Evolutionary conservation across 768 basidiomycete species (phyloP).

Genomic region (Trametes maxima): DNA sequence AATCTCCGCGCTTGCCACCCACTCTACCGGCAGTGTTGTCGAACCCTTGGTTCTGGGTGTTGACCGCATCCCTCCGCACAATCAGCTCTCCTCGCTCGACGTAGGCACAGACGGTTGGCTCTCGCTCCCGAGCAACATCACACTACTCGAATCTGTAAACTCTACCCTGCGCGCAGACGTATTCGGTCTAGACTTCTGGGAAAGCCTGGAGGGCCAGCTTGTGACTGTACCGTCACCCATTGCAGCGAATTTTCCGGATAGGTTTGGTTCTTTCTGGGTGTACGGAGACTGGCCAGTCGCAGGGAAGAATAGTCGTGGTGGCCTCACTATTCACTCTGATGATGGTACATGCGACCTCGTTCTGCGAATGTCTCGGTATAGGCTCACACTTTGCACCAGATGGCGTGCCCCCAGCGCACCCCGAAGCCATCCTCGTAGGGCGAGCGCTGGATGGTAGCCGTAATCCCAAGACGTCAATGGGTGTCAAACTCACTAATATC

Average conservation of each 20-base stretch:
- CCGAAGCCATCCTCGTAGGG: slow-evolving; percentile 59
- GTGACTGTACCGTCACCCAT: slow-evolving; percentile 53
- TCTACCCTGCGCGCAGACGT: slow-evolving; percentile 49
- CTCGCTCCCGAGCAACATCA: slow-evolving; percentile 56
- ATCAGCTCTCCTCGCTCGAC: slow-evolving; percentile 51
- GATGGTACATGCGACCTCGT: slow-evolving; percentile 31
- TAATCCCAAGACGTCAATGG: slow-evolving; percentile 52
- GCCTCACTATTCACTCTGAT: slow-evolving; percentile 50
- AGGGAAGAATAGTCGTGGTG: slow-evolving; percentile 58
- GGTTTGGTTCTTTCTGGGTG: slow-evolving; percentile 60
- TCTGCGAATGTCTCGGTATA: not conserved
- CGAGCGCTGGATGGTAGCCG: slow-evolving; percentile 53
- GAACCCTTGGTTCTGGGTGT: slow-evolving; percentile 53
- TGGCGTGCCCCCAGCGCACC: slow-evolving; percentile 57
- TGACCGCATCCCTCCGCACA: slow-evolving; percentile 55
- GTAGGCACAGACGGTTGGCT: slow-evolving; percentile 56
- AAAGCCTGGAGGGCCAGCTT: slow-evolving; percentile 60
- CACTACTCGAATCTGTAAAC: slow-evolving; percentile 47
- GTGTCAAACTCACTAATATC: slow-evolving; percentile 49
- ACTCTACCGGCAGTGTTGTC: slow-evolving; percentile 49
- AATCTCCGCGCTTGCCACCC: slow-evolving; percentile 45
- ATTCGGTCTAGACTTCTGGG: slow-evolving; percentile 67
- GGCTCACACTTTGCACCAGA: slow-evolving; percentile 25
- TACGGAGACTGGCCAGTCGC: slow-evolving; percentile 58
- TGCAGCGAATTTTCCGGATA: slow-evolving; percentile 52